Conservation (phyloP, 1,284 basidiomycete genomes). For the Fomitopsis schrenkii region DNA sequence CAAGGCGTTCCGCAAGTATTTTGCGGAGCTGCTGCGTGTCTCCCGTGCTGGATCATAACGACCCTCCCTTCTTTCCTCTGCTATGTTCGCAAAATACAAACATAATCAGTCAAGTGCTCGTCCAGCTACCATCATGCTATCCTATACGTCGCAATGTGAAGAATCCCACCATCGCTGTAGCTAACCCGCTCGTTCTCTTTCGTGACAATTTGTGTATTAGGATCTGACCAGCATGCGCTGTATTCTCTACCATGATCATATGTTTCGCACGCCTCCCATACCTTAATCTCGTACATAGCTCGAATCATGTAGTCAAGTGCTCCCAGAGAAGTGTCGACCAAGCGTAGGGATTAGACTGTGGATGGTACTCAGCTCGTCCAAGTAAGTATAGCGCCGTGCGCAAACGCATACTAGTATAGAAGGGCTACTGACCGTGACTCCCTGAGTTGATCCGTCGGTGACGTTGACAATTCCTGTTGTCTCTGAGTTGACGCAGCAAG, state of each 20-base stretch:
- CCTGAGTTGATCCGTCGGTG: no score
- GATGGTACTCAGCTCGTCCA: no score
- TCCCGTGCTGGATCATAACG: constrained; percentile 58
- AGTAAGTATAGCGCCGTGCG: no score
- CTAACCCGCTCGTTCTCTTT: not conserved
- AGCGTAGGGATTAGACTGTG: no score
- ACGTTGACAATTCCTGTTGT: no score
- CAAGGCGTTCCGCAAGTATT: constrained; percentile 87
- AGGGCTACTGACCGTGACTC: no score
- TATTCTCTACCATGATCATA: constrained; percentile 12
- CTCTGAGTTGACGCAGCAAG: no score
- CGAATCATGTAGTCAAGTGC: constrained; percentile 3
- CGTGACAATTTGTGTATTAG: constrained; percentile 1
- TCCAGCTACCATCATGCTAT: not conserved
- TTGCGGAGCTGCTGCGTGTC: constrained; percentile 77
- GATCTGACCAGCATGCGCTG: constrained; percentile 7
- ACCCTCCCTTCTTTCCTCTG: not conserved
- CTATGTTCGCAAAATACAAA: not conserved
- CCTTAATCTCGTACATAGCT: not conserved
- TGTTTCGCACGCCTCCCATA: not conserved
- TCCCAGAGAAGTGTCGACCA: not conserved
- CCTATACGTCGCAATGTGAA: constrained; percentile 2
- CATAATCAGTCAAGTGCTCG: not conserved
- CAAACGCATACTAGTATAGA: no score
- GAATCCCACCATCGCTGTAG: constrained; percentile 4